Evolutionary conservation across 305 asterid species (phyloP), one percentile per base, ranked within the genome.

Genomic region (Ajuga reptans): DNA sequence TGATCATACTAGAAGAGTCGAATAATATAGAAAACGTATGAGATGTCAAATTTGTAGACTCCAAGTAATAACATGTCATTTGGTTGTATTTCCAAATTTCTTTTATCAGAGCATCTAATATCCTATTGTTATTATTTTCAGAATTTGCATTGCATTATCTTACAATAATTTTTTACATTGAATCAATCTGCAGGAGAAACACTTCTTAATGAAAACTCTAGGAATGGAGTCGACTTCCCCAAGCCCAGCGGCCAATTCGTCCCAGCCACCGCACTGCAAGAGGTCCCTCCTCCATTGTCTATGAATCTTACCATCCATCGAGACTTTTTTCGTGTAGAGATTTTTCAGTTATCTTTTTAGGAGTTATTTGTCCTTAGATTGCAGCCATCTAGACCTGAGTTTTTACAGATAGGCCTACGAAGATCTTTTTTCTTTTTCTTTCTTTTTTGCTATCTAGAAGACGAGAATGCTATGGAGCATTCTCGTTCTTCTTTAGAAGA

Each of bases 221-320:
- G 96, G 96, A 81, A 82, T 89, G 85, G 96, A 89, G 66, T 73
- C 90, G 58, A 52, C 88, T 45, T 75, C 86, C 67, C 75, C 77
- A 14, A 74, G 81, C 77, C 73, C 86, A 31, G 72, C 76, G 70
- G 69, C 47, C 37, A 82, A 77, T 68, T 77, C 81, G 47, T 68
- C 95, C 21, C 89, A 85, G 76, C 77, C 95, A 70, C 96, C 97
- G 56, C 70, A 85, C 24, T 91, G 96, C 95, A 91, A 91, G 87
- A 86, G 95, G 84, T 88, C 91, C 73, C 96, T 91, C 78, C 95
- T 91, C 69, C 88, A 87, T 62, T 86, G 96, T 75, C 92, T 89
- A 73, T 92, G 76, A 59, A 72, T 42, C 55, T 68, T 62, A 72
- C 72, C 57, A 68, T 66, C 84, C 63, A 49, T 72, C 72, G 31